These are phyloP conservation scores for Hysterangium stoloniferum DNA, from an alignment of 768 basidiomycete species.

Conservation along the genomic window DNA sequence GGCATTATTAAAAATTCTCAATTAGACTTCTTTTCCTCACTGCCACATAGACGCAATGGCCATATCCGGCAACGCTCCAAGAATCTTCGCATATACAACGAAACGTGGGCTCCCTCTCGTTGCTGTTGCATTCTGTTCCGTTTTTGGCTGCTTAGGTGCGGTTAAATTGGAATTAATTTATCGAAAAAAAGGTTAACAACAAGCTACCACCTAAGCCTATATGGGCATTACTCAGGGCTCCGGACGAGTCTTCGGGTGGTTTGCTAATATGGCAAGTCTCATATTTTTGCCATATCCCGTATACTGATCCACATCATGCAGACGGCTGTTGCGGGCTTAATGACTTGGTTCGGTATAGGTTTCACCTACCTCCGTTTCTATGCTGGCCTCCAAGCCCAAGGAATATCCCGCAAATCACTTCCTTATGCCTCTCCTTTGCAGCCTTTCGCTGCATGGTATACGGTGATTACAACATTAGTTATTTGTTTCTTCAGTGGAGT, in stretches of 20 bases:
- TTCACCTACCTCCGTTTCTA: slow-evolving; percentile 65
- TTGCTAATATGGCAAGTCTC: slow-evolving; percentile 5
- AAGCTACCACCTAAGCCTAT: slow-evolving; percentile 44
- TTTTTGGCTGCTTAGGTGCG: not conserved
- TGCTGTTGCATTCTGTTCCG: slow-evolving; percentile 22
- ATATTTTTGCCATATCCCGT: not conserved
- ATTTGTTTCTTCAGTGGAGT: slow-evolving; percentile 27
- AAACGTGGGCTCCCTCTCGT: slow-evolving; percentile 43
- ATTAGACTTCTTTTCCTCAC: too few relatives aligned
- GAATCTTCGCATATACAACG: slow-evolving; percentile 28
- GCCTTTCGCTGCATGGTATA: slow-evolving; percentile 34
- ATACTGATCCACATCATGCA: slow-evolving; percentile 29
- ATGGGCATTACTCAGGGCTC: slow-evolving; percentile 56
- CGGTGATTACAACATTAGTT: slow-evolving; percentile 11
- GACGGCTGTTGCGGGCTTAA: slow-evolving; percentile 58
- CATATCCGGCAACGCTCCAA: slow-evolving; percentile 71
- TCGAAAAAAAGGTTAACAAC: slow-evolving; percentile 11
- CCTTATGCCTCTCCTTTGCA: slow-evolving; percentile 37
- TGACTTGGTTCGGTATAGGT: slow-evolving; percentile 61
- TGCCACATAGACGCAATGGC: slow-evolving; percentile 64
- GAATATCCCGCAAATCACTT: slow-evolving; percentile 37
- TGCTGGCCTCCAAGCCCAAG: slow-evolving; percentile 40
- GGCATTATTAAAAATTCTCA: too few relatives aligned
- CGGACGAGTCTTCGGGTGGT: slow-evolving; percentile 49
- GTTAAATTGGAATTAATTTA: slow-evolving; percentile 3